Evolutionary conservation across 1,139 yeast species (phyloP).

Genomic region (Blastobotrys niveus): DNA sequence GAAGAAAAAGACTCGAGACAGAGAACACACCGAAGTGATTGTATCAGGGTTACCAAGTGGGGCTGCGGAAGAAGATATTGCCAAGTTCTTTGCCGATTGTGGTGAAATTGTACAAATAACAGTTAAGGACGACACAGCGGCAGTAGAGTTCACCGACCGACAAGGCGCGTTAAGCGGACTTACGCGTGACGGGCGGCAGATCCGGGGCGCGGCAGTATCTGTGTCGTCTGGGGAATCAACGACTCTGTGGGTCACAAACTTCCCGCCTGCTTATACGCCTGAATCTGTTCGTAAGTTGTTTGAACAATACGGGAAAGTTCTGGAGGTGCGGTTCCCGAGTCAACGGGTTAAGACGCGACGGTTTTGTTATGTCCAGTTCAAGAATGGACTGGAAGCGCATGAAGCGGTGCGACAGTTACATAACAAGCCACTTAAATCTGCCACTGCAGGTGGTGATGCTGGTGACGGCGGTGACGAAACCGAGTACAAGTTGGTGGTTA

Average conservation of each 20-base stretch:
- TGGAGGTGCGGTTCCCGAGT: slow-evolving; percentile 63
- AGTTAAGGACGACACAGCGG: slow-evolving; percentile 16
- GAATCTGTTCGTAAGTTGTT: slow-evolving; percentile 43
- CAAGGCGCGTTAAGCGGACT: slow-evolving; percentile 54
- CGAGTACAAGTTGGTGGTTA: slow-evolving; percentile 43
- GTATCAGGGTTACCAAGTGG: slow-evolving; percentile 37
- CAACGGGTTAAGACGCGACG: slow-evolving; percentile 53
- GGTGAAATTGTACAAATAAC: slow-evolving; percentile 43
- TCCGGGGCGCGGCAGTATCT: slow-evolving; percentile 41
- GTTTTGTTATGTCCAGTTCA: slow-evolving; percentile 69
- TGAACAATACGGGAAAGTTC: slow-evolving; percentile 40
- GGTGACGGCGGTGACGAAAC: not conserved
- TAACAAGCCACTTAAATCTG: slow-evolving; percentile 28
- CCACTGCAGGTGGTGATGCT: not conserved
- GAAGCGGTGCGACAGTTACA: slow-evolving; percentile 45
- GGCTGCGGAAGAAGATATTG: slow-evolving; percentile 36
- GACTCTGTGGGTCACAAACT: slow-evolving; percentile 67
- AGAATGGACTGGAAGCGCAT: slow-evolving; percentile 42
- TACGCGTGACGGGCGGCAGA: slow-evolving; percentile 49
- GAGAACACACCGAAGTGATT: slow-evolving; percentile 52
- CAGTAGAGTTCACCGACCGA: slow-evolving; percentile 49
- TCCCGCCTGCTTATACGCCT: slow-evolving; percentile 52
- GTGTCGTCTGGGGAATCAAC: slow-evolving; percentile 44
- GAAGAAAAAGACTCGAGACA: slow-evolving; percentile 36
- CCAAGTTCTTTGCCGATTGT: slow-evolving; percentile 52